Base-by-base conservation (phyloP, 148 eudicot genomes). In the Rhododendron vialii region DNA sequence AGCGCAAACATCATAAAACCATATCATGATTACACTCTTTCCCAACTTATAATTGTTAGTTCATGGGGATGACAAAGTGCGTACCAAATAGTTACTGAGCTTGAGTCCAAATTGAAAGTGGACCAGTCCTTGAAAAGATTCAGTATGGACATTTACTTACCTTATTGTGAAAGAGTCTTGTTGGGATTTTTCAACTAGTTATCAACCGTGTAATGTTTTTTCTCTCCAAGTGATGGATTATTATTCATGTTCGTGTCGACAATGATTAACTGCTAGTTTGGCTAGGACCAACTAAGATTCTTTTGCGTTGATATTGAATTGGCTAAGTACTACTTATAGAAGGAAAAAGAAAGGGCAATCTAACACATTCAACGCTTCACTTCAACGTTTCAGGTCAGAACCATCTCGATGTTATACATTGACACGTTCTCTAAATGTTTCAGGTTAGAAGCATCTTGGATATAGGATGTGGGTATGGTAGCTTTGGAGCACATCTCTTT, bases 401-500 rank as follows among this genome's bases (percentile, higher is more conserved):
- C 89, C 67, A 89, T 96, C 84, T 88, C 94, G 87, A 59, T 22
- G 26, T 59, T 5, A 22, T 18, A 75, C 48, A 75, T 38, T 75
- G 47, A 75, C 47, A 2, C 47, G 18, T 36, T 11, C 3, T 15
- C 47, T 18, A 26, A 30, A 75, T 85, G 59, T 82, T 88, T 89
- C 95, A 96, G 99, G 95, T 96, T 84, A 93, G 98, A 89, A 95
- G 89, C 74, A 89, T 96, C 85, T 90, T 96, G 88, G 99, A 96
- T 85, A 93, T 96, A 91, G 99, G 96, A 88, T 96, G 99, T 88
- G 99, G 99, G 45, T 96, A 91, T 89, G 99, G 99, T 88, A 95
- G 95, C 88, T 93, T 96, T 92, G 99, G 99, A 63, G 99, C 99
- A 35, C 96, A 94, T 90, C 94, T 96, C 28, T 94, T 90, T 87